phyloP scores from a whole-genome alignment of 345 rosid species.

The Conringia planisiliqua region DNA sequence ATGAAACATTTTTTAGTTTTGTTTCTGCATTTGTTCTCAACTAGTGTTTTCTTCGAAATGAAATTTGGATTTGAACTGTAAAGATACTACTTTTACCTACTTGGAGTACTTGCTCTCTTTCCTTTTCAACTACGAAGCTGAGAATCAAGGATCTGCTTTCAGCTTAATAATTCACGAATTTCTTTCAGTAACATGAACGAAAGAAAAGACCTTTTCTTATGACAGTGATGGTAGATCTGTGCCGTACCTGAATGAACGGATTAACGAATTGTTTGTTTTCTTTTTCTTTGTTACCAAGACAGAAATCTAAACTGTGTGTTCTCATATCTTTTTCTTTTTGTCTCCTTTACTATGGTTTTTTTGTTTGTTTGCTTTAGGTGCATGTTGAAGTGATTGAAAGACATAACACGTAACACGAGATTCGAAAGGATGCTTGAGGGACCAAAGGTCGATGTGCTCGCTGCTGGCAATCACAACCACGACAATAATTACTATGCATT shows the following conservation, averaged over 20 bases:
- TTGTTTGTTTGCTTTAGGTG: conserved; percentile 11
- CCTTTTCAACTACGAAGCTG: not conserved
- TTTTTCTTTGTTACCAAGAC: not conserved
- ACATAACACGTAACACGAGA: conserved; percentile 7
- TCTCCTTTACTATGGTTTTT: not conserved
- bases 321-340: not conserved
- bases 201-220: not conserved
- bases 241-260: not conserved
- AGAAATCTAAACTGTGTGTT: not conserved
- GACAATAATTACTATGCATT: conserved; percentile 46
- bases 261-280: not conserved
- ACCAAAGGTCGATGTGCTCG: conserved; percentile 39
- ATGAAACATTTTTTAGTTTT: not conserved
- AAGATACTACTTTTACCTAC: conserved; percentile 2
- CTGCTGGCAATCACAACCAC: conserved; percentile 41
- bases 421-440: conserved; percentile 35
- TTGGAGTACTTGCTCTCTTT: not conserved
- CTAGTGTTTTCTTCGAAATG: not conserved
- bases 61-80: conserved; percentile 1
- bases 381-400: conserved; percentile 11
- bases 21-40: not conserved
- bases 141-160: conserved; percentile 10
- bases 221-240: not conserved
- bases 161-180: not conserved
- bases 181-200: not conserved